Percentiles rank a stretch among this genome's conserved stretches.
Conservation (phyloP, 305 asterid genomes). For the Solanum aculeatissimum region DNA sequence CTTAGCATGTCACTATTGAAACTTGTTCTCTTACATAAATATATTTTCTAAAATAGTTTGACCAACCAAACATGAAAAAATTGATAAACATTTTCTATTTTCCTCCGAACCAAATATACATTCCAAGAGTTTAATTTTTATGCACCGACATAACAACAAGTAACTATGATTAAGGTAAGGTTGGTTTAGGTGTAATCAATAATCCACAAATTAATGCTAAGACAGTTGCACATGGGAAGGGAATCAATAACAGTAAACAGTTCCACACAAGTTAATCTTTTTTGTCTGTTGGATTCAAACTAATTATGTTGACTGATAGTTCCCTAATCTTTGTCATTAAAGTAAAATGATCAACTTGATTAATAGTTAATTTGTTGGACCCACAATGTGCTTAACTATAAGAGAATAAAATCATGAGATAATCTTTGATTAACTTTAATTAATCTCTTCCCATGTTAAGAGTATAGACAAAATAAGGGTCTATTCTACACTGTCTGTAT, state of each 20-base stretch:
- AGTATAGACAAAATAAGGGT: not conserved
- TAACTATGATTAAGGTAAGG: not conserved
- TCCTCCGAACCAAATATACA: not conserved
- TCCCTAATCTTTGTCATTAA: not conserved
- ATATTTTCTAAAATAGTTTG: not conserved
- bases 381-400: not conserved
- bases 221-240: constrained; percentile 37
- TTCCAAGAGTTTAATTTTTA: not conserved
- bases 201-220: not conserved
- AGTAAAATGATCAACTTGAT: not conserved
- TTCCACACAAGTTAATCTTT: not conserved
- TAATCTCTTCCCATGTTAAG: not conserved
- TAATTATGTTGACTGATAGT: not conserved
- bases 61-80: not conserved
- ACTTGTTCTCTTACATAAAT: not conserved
- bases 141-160: not conserved
- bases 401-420: not conserved
- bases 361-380: not conserved
- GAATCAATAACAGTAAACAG: constrained; percentile 22
- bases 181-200: not conserved
- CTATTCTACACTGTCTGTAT: not conserved
- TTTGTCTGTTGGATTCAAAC: constrained; percentile 6
- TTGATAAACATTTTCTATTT: not conserved
- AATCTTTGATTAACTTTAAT: not conserved
- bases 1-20: not conserved